Base-by-base conservation (phyloP, 1,284 basidiomycete species). In the Puccinia polysora region DNA sequence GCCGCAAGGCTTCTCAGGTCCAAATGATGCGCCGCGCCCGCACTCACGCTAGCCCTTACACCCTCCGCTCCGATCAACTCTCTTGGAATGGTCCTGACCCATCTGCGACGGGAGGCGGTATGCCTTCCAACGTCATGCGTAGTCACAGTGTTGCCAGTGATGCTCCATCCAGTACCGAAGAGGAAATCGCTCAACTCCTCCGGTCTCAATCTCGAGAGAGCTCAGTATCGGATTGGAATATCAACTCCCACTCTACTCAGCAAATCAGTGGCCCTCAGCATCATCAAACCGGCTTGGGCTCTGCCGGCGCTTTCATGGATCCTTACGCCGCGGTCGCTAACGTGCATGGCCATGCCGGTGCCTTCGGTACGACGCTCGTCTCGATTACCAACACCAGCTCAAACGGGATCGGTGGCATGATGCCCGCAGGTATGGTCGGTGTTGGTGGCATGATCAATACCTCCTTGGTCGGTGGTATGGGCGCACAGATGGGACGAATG, bases 301-400 rank as follows among this genome's bases (percentile, higher is more conserved):
- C 68, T 5, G 58, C 68, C n/a, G 68, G 68, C 15, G 36, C 56
- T 14, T 71, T 71, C 36, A 71, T 71, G 68, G 68, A 71, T 36
- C 68, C 68, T 1, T 71, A 71, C 20, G 68, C 68, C 12, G 68
- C 68, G 45, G 68, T 71, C 2, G 68, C 68, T 45, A 71, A 71
- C 49, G 68, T 63, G 10, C 68, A 71, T 50, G 68, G 68, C 3
- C 68, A 71, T 60, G 43, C 55, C 18, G 49, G 45, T 12, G 34
- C 68, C 10, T 71, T 36, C 20, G 56, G 67, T 28, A 25, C 20
- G 15, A 45, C 55, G 18, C 15, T 47, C 12, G 53, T 69, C 8
- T 45, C 60, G 30, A 47, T 63, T 7, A 30, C 2, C 7, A 58
- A 47, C n/a, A 36, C 45, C 8, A 18, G 20, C 38, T 43, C 52